Evolutionary conservation across 768 basidiomycete species (phyloP).

Genomic region (Amanita inopinata): DNA sequence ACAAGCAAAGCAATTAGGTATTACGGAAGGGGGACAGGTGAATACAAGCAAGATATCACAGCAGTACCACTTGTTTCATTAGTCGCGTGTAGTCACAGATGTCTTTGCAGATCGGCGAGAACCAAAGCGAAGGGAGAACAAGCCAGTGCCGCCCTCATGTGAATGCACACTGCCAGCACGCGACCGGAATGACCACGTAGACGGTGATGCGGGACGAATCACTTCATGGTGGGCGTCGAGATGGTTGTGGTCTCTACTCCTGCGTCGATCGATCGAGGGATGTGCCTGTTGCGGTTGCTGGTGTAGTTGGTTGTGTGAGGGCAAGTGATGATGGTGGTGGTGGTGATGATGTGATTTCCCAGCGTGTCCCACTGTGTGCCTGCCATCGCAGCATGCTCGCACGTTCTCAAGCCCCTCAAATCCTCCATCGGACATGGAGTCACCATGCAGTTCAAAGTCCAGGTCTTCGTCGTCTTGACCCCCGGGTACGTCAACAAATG

Average conservation of each 20-base stretch:
- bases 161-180: constrained; percentile 66
- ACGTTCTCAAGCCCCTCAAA: constrained; percentile 96
- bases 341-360: constrained; percentile 49
- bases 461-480: constrained; percentile 50
- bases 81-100: constrained; percentile 23
- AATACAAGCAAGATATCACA: constrained; percentile 13
- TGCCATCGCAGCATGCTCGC: constrained; percentile 81
- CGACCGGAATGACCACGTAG: constrained; percentile 78
- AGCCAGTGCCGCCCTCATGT: constrained; percentile 48
- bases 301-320: constrained; percentile 13
- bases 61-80: constrained; percentile 12
- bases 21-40: constrained; percentile 14
- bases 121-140: constrained; percentile 72
- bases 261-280: constrained; percentile 24
- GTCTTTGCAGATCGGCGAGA: constrained; percentile 50
- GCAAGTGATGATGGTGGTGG: constrained; percentile 37
- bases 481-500: constrained; percentile 44
- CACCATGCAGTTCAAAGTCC: constrained; percentile 79
- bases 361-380: constrained; percentile 71
- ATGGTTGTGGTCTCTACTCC: constrained; percentile 35
- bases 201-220: constrained; percentile 59
- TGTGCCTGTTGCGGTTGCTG: constrained; percentile 10
- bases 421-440: constrained; percentile 60
- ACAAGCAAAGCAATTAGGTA: constrained; percentile 17
- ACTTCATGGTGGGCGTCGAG: constrained; percentile 38